Percentiles rank a stretch among this genome's conserved stretches.
Conservation (phyloP, 306 rosid species). For the Delonix regia region DNA sequence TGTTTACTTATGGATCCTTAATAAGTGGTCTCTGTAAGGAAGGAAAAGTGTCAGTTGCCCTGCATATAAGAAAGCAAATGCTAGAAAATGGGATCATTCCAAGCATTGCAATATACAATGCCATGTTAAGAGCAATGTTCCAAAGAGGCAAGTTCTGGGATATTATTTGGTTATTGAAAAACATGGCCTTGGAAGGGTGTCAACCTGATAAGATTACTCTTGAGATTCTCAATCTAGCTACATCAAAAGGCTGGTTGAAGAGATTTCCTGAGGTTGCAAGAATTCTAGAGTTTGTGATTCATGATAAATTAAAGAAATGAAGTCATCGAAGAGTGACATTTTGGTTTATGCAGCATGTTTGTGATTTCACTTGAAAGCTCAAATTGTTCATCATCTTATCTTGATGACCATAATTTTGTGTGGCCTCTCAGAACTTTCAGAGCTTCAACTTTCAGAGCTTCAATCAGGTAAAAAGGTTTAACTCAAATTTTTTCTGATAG, state of each 20-base stretch:
- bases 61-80: constrained; percentile 36
- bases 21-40: constrained; percentile 41
- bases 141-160: constrained; percentile 19
- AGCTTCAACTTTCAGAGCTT: not conserved
- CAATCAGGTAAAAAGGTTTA: not conserved
- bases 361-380: not conserved
- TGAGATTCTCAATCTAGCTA: constrained; percentile 33
- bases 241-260: constrained; percentile 29
- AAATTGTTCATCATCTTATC: not conserved
- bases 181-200: constrained; percentile 39
- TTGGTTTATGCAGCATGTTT: not conserved
- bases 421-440: not conserved
- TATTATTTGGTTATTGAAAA: constrained; percentile 31
- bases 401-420: not conserved
- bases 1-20: constrained; percentile 35
- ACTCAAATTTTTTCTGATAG: not conserved
- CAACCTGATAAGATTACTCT: constrained; percentile 30
- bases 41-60: constrained; percentile 39
- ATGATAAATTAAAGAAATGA: not conserved
- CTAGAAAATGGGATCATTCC: constrained; percentile 39
- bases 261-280: constrained; percentile 23
- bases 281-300: constrained; percentile 24
- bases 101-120: constrained; percentile 39
- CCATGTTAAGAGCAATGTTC: constrained; percentile 38
- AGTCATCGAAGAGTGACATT: constrained; percentile 1